A percentile compares a stretch with the other conserved stretches of the same genome.
These are phyloP conservation scores for Trichoderma koningii DNA, from an alignment of 2,329 filamentous ascomycete genomes.

Conservation along the genomic window DNA sequence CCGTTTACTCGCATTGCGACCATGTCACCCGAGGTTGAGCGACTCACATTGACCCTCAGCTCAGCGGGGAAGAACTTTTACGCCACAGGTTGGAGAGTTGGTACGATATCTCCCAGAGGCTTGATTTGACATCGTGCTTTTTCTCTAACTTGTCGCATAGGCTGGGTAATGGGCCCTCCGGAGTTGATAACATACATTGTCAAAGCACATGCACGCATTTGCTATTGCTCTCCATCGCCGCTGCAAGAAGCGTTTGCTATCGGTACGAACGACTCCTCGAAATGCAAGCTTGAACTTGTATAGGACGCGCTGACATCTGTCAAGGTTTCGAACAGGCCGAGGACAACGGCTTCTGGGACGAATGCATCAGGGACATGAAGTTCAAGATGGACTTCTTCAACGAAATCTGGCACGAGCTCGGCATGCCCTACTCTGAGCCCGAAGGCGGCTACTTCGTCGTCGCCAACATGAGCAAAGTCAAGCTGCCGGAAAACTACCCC, in stretches of 20 bases:
- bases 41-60: constrained; percentile 7
- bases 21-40: constrained; percentile 7
- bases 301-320: neutral
- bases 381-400: constrained; percentile 13
- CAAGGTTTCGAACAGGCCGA: constrained; percentile 15
- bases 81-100: constrained; percentile 14
- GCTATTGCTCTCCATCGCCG: constrained; percentile 13
- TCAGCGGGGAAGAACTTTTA: constrained; percentile 20
- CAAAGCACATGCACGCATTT: constrained; percentile 10
- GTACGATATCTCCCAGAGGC: too few species aligned
- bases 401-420: constrained; percentile 17
- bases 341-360: constrained; percentile 11
- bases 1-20: constrained; percentile 15
- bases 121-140: too few species aligned
- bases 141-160: neutral
- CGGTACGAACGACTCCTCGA: neutral
- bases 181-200: constrained; percentile 4
- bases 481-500: neutral
- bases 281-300: too few species aligned
- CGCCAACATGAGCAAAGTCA: constrained; percentile 17
- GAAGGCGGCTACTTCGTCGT: constrained; percentile 16
- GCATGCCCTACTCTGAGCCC: constrained; percentile 9
- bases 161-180: constrained; percentile 10
- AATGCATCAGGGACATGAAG: constrained; percentile 14
- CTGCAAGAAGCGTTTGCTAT: constrained; percentile 15